phyloP scores from a whole-genome alignment of 371 early-diverging fungal genomes.

The Lichtheimia hyalospora region DNA sequence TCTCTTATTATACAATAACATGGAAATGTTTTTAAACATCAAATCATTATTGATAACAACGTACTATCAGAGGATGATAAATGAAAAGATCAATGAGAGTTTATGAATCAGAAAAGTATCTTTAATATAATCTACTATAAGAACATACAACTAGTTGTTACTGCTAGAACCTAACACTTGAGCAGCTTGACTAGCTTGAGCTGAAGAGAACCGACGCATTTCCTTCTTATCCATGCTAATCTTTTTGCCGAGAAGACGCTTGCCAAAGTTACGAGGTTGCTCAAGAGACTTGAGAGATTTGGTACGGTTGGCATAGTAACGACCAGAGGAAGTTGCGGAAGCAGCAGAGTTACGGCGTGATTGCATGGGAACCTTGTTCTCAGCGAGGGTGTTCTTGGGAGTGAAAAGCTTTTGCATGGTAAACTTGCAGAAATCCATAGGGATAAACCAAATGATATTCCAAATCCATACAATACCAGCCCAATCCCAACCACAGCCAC shows the following conservation, averaged over 20 bases:
- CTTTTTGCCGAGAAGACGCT: constrained; percentile 38
- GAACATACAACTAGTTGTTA: not conserved
- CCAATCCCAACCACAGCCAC: constrained; percentile 58
- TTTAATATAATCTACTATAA: not conserved
- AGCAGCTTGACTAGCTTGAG: constrained; percentile 29
- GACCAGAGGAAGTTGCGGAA: constrained; percentile 45
- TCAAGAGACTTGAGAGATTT: constrained; percentile 40
- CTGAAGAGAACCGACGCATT: constrained; percentile 46
- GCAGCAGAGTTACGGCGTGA: constrained; percentile 49
- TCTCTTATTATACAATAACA: not conserved
- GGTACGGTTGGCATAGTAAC: constrained; percentile 53
- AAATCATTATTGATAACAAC: too few relatives aligned
- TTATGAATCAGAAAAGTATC: not conserved
- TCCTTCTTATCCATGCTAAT: constrained; percentile 39
- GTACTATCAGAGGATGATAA: not conserved
- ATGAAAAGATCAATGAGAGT: not conserved
- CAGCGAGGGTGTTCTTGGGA: constrained; percentile 22
- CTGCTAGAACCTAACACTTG: constrained; percentile 8
- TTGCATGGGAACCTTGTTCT: constrained; percentile 19
- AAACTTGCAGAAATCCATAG: constrained; percentile 71
- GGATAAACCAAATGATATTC: constrained; percentile 75
- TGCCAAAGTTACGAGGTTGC: constrained; percentile 43
- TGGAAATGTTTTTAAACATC: too few relatives aligned
- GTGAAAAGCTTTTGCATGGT: constrained; percentile 58
- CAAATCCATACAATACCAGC: constrained; percentile 70